Base-by-base conservation (phyloP, 352 stramenopile genomes). In the Ophiocytium majus region DNA sequence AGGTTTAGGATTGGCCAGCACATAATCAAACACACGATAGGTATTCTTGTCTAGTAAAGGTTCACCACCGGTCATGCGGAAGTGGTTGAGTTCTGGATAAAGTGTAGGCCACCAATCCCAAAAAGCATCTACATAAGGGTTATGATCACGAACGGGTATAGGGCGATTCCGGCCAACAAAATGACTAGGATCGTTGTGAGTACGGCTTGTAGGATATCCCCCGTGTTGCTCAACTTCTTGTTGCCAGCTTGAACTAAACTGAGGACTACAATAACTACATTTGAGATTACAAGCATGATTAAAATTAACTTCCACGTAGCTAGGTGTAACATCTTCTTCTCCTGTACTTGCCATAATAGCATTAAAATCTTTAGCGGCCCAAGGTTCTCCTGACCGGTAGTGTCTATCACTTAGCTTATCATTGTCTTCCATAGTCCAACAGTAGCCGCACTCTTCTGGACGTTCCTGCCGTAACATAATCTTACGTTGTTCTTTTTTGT, bases 61-160 rank as follows among this genome's bases (percentile, higher is more conserved):
- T 71, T 71, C 57, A 23, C 57, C 57, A 28, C 57, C 57, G 57
- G 57, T 71, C 19, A 71, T 71, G 57, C 57, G 57, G 57, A 71
- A 71, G 57, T 23, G 28, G 19, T 23, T 71, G 57, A 71, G 57
- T 23, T 71, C 57, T 28, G 23, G 23, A 71, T 23, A 71, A 71
- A 71, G 57, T 23, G 23, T 28, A 28, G 57, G 57, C 57, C 57
- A 71, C 57, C 57, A 71, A 23, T 71, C 28, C 57, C 57, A 71
- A 28, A 71, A 71, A 23, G 57, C 57, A 71, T 71, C 57, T 23
- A 71, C 28, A 71, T 71, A 71, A 23, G 57, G 57, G 57, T 71
- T 71, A 71, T 23, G 19, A n/a, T n/a, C n/a, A n/a, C n/a, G n/a
- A n/a, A n/a, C n/a, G n/a, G n/a, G n/a, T n/a, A n/a, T n/a, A n/a